Evolutionary conservation across 495 filamentous ascomycete genomes (phyloP).

Genomic region (Talaromyces borbonicus): DNA sequence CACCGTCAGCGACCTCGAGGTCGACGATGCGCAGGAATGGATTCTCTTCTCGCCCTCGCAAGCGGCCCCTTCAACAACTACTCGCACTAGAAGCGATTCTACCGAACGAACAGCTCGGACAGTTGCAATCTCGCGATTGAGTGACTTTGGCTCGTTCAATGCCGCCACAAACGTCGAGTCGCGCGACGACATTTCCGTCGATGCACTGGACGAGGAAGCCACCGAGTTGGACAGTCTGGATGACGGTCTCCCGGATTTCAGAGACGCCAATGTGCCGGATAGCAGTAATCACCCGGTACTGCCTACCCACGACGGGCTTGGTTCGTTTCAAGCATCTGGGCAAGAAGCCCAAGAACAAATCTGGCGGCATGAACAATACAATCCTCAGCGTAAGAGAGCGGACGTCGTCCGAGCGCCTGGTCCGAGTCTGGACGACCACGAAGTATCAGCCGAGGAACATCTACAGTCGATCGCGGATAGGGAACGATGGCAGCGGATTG

Average conservation of each 20-base stretch:
- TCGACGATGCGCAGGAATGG: slow-evolving; percentile 83
- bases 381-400: slow-evolving; percentile 51
- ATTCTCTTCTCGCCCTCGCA: slow-evolving; percentile 77
- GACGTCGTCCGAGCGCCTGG: slow-evolving; percentile 29
- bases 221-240: slow-evolving; percentile 36
- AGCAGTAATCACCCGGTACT: slow-evolving; percentile 60
- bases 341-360: slow-evolving; percentile 61
- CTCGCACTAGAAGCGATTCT: slow-evolving; percentile 60
- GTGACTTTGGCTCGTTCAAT: slow-evolving; percentile 76
- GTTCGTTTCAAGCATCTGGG: slow-evolving; percentile 58
- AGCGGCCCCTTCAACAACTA: slow-evolving; percentile 49
- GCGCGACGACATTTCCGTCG: slow-evolving; percentile 22
- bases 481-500: slow-evolving; percentile 73
- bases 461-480: slow-evolving; percentile 33
- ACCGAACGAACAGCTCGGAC: slow-evolving; percentile 63
- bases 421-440: slow-evolving; percentile 52
- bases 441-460: slow-evolving; percentile 53
- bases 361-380: slow-evolving; percentile 76
- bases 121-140: slow-evolving; percentile 62
- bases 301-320: slow-evolving; percentile 85
- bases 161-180: slow-evolving; percentile 37
- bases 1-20: slow-evolving; percentile 13
- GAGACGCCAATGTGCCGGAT: slow-evolving; percentile 63
- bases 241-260: slow-evolving; percentile 52
- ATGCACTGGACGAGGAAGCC: slow-evolving; percentile 36